These are phyloP conservation scores for Saturnispora zaruensis DNA, from an alignment of 805 yeast genomes.

Conservation along the genomic window DNA sequence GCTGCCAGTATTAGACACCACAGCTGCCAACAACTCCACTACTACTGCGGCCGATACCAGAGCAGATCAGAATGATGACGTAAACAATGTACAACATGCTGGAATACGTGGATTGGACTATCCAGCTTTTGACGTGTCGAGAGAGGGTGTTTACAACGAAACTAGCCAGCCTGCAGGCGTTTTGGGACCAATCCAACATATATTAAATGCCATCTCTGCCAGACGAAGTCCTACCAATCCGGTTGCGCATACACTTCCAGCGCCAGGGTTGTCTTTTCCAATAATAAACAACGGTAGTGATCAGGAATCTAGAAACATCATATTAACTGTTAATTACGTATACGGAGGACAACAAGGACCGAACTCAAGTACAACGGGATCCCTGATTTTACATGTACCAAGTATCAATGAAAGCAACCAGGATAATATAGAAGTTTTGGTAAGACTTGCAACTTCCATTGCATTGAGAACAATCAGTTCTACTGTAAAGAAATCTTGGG, in stretches of 20 bases:
- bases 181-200: not conserved
- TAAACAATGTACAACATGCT: not conserved
- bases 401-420: conserved; percentile 53
- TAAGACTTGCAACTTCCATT: conserved; percentile 59
- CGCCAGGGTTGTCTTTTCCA: not conserved
- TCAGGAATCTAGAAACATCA: conserved; percentile 29
- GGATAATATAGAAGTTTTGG: conserved; percentile 49
- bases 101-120: conserved; percentile 29
- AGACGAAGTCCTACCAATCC: not conserved
- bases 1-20: not conserved
- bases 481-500: conserved; percentile 40
- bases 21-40: not conserved
- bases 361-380: conserved; percentile 33
- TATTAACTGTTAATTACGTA: conserved; percentile 34
- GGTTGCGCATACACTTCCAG: not conserved
- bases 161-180: conserved; percentile 15
- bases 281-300: not conserved
- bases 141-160: conserved; percentile 26
- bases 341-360: conserved; percentile 20
- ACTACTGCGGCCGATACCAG: not conserved
- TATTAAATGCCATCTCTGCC: not conserved
- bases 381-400: conserved; percentile 58
- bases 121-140: conserved; percentile 31
- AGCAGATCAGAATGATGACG: not conserved
- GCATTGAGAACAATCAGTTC: conserved; percentile 57